These are phyloP conservation scores for Stagonosporopsis rhizophila DNA, from an alignment of 2,329 filamentous ascomycete species.

Conservation along the genomic window DNA sequence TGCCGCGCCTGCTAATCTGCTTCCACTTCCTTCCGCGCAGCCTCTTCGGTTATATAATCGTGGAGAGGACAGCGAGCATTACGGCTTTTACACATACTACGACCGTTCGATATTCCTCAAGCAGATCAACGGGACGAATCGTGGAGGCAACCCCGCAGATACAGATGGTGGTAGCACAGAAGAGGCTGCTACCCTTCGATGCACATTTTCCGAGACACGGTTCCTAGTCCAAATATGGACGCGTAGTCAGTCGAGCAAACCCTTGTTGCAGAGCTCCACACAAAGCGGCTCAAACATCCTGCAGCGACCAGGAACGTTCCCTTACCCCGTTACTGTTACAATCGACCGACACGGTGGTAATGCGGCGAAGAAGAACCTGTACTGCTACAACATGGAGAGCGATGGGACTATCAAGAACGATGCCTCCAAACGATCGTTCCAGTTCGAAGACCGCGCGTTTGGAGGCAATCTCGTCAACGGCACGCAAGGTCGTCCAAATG, in stretches of 20 bases:
- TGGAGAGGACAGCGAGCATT: constrained; percentile 81
- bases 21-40: constrained; percentile 73
- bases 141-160: constrained; percentile 54
- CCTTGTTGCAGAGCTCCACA: constrained; percentile 38
- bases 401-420: constrained; percentile 52
- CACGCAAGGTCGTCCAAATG: constrained; percentile 53
- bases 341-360: constrained; percentile 67
- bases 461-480: constrained; percentile 61
- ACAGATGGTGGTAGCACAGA: constrained; percentile 58
- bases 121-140: constrained; percentile 59
- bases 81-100: constrained; percentile 93
- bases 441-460: constrained; percentile 60
- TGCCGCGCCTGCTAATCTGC: constrained; percentile 73
- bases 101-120: constrained; percentile 85
- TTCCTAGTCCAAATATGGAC: constrained; percentile 71
- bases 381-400: constrained; percentile 65
- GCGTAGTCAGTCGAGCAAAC: constrained; percentile 50
- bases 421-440: constrained; percentile 53
- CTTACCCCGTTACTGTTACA: constrained; percentile 66
- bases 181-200: constrained; percentile 56
- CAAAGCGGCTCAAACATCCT: constrained; percentile 53
- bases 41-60: constrained; percentile 87
- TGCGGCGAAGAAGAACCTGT: constrained; percentile 62
- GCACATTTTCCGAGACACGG: constrained; percentile 67
- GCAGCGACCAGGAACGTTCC: constrained; percentile 63